Evolutionary conservation across 768 basidiomycete genomes (phyloP), one percentile per base, ranked within the genome.

Genomic region (Mrakia frigida): DNA sequence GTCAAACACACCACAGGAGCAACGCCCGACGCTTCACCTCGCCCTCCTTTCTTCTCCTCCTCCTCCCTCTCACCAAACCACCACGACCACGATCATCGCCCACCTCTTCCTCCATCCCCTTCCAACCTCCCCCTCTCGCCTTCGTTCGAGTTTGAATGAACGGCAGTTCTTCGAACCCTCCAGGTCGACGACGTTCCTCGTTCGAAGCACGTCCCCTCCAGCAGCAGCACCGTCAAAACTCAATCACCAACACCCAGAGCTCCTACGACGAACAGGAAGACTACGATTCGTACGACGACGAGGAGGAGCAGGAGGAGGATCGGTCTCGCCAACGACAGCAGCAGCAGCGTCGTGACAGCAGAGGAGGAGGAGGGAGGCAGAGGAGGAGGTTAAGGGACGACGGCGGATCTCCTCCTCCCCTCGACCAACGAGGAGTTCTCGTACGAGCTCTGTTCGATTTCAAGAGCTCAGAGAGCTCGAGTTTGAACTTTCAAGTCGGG

Each of bases 391-490:
- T 31, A 9, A 60, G 23, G 11, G 25, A 18, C 43, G 70, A 69
- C 28, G 33, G 53, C n/a, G 16, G 31, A 65, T 71, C 39, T 70
- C 60, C 46, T 53, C 67, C n/a, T n/a, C n/a, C n/a, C n/a, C n/a
- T n/a, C 46, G 28, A 31, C 52, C 0, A 46, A 16, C 74, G 67
- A 56, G 52, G 41, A 91, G 28, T 93, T 82, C 93, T 94, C 85
- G 97, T 95, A 81, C 89, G 91, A 70, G 96, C 96, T 6, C 86
- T 93, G 73, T 99, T 96, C 83, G 92, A 94, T 84, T 84, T 81
- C 73, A 87, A 90, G 79, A 90, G 92, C n/a, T 86, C 90, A 81
- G 94, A 98, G 80, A 86, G 88, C 61, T 93, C 94, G 2, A 92
- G 96, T 0, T 88, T 99, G 61, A 92, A 92, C 23, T 98, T 99